phyloP scores from a whole-genome alignment of 805 yeast species.

The Candida sithepensis region DNA sequence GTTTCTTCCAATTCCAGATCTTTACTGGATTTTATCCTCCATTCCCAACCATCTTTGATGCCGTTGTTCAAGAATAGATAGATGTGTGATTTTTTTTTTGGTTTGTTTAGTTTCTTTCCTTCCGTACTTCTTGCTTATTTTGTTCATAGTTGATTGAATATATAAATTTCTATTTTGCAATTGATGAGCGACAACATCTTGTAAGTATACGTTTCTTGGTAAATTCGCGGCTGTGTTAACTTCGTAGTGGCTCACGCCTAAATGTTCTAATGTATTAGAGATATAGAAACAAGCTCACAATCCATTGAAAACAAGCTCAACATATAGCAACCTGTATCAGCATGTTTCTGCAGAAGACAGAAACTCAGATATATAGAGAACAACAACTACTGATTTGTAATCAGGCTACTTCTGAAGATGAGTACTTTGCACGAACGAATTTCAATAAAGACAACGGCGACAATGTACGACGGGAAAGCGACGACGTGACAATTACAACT shows the following conservation, averaged over 20 bases:
- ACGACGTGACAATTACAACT: conserved; percentile 1
- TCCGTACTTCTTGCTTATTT: neutral
- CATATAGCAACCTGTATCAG: no score
- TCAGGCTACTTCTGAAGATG: neutral
- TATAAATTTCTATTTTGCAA: no score
- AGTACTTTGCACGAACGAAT: neutral
- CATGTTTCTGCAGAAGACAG: neutral
- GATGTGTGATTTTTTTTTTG: neutral
- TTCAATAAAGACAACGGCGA: neutral
- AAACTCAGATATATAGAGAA: no score
- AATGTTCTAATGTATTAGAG: no score
- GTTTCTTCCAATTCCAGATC: conserved; percentile 75
- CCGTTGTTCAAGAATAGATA: conserved; percentile 39
- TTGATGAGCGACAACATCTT: no score
- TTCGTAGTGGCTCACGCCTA: no score
- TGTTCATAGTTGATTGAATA: neutral
- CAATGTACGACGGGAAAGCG: neutral
- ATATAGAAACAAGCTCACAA: no score
- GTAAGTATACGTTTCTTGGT: no score
- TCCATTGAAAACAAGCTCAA: no score
- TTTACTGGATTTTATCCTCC: conserved; percentile 74
- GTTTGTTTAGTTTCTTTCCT: neutral
- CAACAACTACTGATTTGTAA: no score
- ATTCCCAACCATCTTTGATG: conserved; percentile 55
- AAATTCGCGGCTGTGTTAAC: no score